A percentile compares a stretch with the other conserved stretches of the same genome.
phyloP scores from a whole-genome alignment of 768 basidiomycete species.

The Chalciporus chontae region DNA sequence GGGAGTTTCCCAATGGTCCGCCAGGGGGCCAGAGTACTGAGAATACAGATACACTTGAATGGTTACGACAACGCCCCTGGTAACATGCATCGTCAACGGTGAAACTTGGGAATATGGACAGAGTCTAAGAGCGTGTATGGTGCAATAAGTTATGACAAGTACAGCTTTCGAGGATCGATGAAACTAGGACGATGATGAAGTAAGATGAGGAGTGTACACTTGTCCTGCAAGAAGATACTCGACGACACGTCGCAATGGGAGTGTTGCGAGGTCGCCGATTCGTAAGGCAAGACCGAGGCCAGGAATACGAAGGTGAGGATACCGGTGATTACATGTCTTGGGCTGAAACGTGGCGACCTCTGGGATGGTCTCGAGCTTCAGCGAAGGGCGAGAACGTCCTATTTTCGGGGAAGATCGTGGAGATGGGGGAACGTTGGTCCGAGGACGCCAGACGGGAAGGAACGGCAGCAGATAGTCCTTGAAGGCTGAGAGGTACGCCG shows the following conservation, averaged over 20 bases:
- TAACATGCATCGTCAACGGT: slow-evolving; percentile 5
- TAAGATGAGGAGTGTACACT: slow-evolving; percentile 21
- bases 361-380: slow-evolving; percentile 38
- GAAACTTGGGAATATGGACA: background rate
- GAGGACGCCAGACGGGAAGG: slow-evolving; percentile 23
- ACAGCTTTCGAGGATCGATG: background rate
- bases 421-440: slow-evolving; percentile 14
- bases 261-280: slow-evolving; percentile 28
- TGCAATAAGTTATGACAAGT: slow-evolving; percentile 1
- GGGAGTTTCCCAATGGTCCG: background rate
- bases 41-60: slow-evolving; percentile 17
- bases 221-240: slow-evolving; percentile 22
- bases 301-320: slow-evolving; percentile 22
- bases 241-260: slow-evolving; percentile 26
- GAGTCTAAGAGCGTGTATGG: slow-evolving; percentile 9
- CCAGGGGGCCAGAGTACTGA: slow-evolving; percentile 6
- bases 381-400: slow-evolving; percentile 19
- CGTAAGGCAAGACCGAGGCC: slow-evolving; percentile 27
- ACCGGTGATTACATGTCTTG: slow-evolving; percentile 7
- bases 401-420: slow-evolving; percentile 25
- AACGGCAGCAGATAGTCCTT: slow-evolving; percentile 22
- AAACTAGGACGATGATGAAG: slow-evolving; percentile 13
- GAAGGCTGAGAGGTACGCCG: slow-evolving; percentile 14
- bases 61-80: slow-evolving; percentile 5
- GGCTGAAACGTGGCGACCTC: slow-evolving; percentile 32